Conservation (phyloP, 805 yeast species). For the Wickerhamomyces tratensis region DNA sequence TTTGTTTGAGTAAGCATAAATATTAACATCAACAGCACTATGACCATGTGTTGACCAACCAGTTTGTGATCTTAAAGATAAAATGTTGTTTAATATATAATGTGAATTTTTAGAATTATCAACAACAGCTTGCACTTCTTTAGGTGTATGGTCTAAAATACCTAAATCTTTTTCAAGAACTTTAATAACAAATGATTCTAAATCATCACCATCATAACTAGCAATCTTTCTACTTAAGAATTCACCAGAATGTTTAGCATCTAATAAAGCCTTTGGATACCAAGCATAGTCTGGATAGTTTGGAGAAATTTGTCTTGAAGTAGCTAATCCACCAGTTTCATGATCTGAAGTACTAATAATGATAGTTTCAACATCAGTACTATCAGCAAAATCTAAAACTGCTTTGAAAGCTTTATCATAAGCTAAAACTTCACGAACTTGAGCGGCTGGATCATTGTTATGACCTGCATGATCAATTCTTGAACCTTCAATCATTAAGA, state of each 20-base stretch:
- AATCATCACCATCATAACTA: slow-evolving; percentile 20
- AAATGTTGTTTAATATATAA: slow-evolving; percentile 55
- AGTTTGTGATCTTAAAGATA: slow-evolving; percentile 73
- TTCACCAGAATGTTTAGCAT: slow-evolving; percentile 74
- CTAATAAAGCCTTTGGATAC: slow-evolving; percentile 69
- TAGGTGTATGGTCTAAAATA: slow-evolving; percentile 40
- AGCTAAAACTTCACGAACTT: slow-evolving; percentile 83
- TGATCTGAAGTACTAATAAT: slow-evolving; percentile 85
- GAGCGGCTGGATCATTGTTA: slow-evolving; percentile 89
- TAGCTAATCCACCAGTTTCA: slow-evolving; percentile 92
- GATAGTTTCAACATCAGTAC: slow-evolving; percentile 64
- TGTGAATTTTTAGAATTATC: slow-evolving; percentile 21
- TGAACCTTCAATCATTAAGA: slow-evolving; percentile 82
- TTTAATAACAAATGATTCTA: slow-evolving; percentile 40
- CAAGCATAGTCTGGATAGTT: slow-evolving; percentile 80
- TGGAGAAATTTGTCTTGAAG: slow-evolving; percentile 65
- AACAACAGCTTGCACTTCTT: slow-evolving; percentile 42
- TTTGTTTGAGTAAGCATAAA: slow-evolving; percentile 69
- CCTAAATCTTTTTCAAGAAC: slow-evolving; percentile 61
- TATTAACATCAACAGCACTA: slow-evolving; percentile 91
- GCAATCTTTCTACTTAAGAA: slow-evolving; percentile 41
- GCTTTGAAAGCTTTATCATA: slow-evolving; percentile 75
- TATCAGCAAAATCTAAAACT: slow-evolving; percentile 60
- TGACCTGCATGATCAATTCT: slow-evolving; percentile 96
- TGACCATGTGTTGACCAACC: slow-evolving; percentile 99